Evolutionary conservation across 1,284 basidiomycete genomes (phyloP), one percentile per base, ranked within the genome.

Genomic region (Cryptococcus sp.): DNA sequence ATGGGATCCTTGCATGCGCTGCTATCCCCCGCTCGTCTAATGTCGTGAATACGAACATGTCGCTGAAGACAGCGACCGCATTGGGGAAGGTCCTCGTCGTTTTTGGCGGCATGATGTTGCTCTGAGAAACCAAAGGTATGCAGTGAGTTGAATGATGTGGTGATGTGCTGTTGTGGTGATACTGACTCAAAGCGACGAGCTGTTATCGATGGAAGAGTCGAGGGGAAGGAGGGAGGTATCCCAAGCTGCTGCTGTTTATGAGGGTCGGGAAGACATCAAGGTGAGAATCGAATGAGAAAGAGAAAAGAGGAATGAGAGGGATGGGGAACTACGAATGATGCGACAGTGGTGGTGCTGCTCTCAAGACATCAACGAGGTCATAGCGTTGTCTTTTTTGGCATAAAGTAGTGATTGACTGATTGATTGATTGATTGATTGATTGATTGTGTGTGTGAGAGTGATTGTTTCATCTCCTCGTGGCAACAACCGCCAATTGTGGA

Each of bases 11-110:
- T 13, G 44, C 45, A 52, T 64, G 59, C 23, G 57, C 54, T 1
- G 53, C 48, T 16, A 71, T 64, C 6, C 75, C 68, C 47, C 55
- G 57, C 8, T 54, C 34, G 0, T 59, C 54, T 17, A 77, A 62
- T 2, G 75, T 75, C 15, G 77, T 76, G 62, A 78, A 78, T 55
- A 75, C 46, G 55, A 77, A 68, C 15, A 61, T 54, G 8, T 70
- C 63, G 25, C 58, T 61, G 59, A 74, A 74, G 8, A 72, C 49
- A 13, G 76, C 77, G 17, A 73, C 64, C 5, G 61, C 58, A 45
- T 72, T 68, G 0, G 75, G 74, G 46, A 78, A 68, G 2, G 48
- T n/a, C 47, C 62, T 44, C 8, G 29, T 34, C 29, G 29, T 11
- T 38, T 50, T 15, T n/a, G 7, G 39, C 38, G 34, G 3, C 45